Evolutionary conservation across 2,329 filamentous ascomycete genomes (phyloP).

Genomic region (Apiospora marii): DNA sequence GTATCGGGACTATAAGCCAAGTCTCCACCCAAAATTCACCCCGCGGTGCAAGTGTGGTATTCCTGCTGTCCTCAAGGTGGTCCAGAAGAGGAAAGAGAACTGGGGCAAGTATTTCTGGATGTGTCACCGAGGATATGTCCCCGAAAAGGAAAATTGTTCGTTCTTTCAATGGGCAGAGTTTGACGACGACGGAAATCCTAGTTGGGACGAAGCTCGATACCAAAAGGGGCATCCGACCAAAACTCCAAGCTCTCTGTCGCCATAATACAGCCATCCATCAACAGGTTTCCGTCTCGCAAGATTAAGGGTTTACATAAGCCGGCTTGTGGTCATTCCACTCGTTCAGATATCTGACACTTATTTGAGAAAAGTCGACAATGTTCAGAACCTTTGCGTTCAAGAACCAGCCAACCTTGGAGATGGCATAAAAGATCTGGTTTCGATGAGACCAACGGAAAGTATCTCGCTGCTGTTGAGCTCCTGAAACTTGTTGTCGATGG

Average conservation of each 20-base stretch:
- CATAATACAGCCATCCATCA: neutral
- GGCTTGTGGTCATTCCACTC: constrained; percentile 22
- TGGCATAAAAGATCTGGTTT: constrained; percentile 30
- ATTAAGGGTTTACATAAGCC: constrained; percentile 7
- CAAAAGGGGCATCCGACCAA: constrained; percentile 28
- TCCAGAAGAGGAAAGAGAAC: constrained; percentile 79
- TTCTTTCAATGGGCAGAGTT: constrained; percentile 90
- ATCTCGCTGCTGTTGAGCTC: constrained; percentile 45
- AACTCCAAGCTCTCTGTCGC: neutral
- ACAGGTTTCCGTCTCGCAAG: neutral
- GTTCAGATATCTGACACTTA: constrained; percentile 38
- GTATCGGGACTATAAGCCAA: constrained; percentile 84
- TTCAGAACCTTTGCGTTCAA: constrained; percentile 51
- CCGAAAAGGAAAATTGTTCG: constrained; percentile 72
- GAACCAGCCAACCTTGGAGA: constrained; percentile 32
- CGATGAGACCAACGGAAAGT: constrained; percentile 43
- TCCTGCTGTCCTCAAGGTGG: constrained; percentile 75
- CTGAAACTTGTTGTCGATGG: constrained; percentile 45
- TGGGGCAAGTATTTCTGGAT: constrained; percentile 91
- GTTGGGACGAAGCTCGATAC: constrained; percentile 57
- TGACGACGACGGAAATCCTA: constrained; percentile 83
- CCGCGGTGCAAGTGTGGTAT: constrained; percentile 80
- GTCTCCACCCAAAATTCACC: constrained; percentile 78
- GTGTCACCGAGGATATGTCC: constrained; percentile 80
- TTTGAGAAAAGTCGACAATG: constrained; percentile 44